Conservation (phyloP, 1,139 yeast species). For the Kluyveromyces marxianus region DNA sequence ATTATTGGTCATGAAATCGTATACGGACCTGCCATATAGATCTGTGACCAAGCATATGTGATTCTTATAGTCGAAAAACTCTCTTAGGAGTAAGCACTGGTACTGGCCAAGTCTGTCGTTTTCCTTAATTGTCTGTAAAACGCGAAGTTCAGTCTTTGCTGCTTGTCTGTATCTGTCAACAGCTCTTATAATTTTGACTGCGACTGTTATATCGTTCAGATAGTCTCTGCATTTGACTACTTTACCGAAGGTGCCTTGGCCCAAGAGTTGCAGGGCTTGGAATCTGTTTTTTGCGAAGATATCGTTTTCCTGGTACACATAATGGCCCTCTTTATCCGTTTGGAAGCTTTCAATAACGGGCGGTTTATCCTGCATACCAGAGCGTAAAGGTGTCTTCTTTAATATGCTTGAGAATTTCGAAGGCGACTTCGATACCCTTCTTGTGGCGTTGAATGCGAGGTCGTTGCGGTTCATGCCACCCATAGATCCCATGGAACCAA, state of each 20-base stretch:
- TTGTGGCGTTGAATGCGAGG: background rate
- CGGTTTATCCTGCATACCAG: constrained; percentile 7
- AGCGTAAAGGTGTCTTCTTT: background rate
- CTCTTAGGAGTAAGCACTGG: constrained; percentile 42
- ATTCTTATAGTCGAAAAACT: constrained; percentile 87
- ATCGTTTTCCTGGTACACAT: constrained; percentile 55
- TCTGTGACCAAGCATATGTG: constrained; percentile 94
- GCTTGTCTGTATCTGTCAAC: constrained; percentile 79
- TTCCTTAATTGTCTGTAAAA: constrained; percentile 63
- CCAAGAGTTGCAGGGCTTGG: constrained; percentile 59
- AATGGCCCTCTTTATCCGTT: constrained; percentile 77
- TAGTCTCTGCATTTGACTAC: constrained; percentile 67
- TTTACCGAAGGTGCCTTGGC: constrained; percentile 97
- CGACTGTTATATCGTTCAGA: constrained; percentile 44
- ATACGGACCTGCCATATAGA: constrained; percentile 72
- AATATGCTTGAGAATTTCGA: constrained; percentile 1
- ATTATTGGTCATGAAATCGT: constrained; percentile 79
- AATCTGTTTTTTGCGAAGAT: constrained; percentile 62
- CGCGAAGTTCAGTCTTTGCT: constrained; percentile 72
- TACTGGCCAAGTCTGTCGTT: constrained; percentile 41
- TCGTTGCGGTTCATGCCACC: background rate
- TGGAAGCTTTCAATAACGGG: constrained; percentile 14
- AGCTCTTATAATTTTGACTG: constrained; percentile 82
- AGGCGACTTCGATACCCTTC: background rate
- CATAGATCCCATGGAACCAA: no score